Evolutionary conservation across 208 protist species (phyloP).

Genomic region (Kentomonas sorsogonicus): DNA sequence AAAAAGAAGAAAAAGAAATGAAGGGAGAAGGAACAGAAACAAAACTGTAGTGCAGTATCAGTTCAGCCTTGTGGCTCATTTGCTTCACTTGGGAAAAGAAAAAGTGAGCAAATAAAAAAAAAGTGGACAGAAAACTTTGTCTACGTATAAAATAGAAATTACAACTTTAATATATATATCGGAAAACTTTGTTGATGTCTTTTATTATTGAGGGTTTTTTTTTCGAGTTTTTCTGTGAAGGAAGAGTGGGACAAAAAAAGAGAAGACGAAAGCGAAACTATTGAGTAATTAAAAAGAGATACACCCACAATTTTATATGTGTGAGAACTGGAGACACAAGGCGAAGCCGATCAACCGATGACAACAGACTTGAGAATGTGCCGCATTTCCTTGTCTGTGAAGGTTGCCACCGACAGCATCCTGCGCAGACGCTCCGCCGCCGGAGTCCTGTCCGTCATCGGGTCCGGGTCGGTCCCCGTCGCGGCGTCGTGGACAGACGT

Average conservation of each 20-base stretch:
- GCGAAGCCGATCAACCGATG: no score
- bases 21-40: neutral
- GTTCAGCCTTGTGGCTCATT: neutral
- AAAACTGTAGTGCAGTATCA: conserved; percentile 5
- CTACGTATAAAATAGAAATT: conserved; percentile 7
- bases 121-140: neutral
- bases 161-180: neutral
- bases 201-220: neutral
- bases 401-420: no score
- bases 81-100: conserved; percentile 9
- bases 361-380: no score
- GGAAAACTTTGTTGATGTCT: neutral
- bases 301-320: no score
- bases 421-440: no score
- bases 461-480: no score
- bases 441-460: no score
- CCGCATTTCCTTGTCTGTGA: no score
- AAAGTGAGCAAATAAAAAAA: conserved; percentile 9
- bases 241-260: neutral
- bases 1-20: conserved; percentile 9
- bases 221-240: neutral
- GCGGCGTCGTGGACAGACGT: no score
- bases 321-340: no score
- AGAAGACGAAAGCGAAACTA: no score
- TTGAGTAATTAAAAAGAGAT: no score